Conservation (phyloP, 306 rosid species). For the Pueraria montana region DNA sequence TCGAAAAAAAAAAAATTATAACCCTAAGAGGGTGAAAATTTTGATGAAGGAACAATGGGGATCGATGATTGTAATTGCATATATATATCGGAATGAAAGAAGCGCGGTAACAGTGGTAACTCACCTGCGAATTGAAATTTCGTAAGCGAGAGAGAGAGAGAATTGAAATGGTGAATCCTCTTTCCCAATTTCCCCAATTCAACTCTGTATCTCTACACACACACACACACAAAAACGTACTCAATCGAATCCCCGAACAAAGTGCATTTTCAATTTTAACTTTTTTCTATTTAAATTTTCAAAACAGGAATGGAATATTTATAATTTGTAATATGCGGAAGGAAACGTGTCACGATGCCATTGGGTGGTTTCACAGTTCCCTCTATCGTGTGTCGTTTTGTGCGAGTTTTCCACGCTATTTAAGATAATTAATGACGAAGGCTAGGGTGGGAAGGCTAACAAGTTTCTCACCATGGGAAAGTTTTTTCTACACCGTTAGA, state of each 20-base stretch:
- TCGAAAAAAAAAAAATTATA: no score
- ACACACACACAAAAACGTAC: not conserved
- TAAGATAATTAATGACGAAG: no score
- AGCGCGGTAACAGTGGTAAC: not conserved
- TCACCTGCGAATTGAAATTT: slow-evolving; percentile 7
- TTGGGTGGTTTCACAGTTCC: not conserved
- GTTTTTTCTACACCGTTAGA: no score
- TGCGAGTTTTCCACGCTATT: not conserved
- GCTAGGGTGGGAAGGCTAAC: no score
- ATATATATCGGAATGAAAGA: not conserved
- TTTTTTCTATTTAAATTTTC: not conserved
- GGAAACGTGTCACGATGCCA: not conserved
- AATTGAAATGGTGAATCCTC: slow-evolving; percentile 3
- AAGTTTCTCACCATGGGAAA: no score
- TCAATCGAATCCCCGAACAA: not conserved
- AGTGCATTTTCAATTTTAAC: not conserved
- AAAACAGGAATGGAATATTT: not conserved
- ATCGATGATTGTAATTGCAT: not conserved
- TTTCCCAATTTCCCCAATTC: not conserved
- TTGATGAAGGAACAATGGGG: not conserved
- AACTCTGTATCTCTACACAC: not conserved
- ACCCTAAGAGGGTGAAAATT: not conserved
- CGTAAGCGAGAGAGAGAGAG: slow-evolving; percentile 1
- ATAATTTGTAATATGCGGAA: not conserved
- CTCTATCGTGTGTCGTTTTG: not conserved